A percentile compares a stretch with the other conserved stretches of the same genome.
Evolutionary conservation across 83 land plant species (phyloP).

Genomic region (Thuja plicata): DNA sequence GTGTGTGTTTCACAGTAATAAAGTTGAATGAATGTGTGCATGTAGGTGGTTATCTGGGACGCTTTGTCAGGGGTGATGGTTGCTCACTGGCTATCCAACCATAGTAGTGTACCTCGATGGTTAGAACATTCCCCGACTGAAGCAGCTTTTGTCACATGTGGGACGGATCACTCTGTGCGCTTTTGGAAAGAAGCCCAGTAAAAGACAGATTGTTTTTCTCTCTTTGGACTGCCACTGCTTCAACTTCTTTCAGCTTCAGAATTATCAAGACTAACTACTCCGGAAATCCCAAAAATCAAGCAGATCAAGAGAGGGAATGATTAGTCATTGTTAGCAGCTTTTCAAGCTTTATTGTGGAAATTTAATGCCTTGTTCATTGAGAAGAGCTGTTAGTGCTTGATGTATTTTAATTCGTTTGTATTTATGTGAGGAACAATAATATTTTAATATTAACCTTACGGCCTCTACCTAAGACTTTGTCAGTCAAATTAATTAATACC

Average conservation of each 20-base stretch:
- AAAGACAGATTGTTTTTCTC: not conserved
- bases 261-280: not conserved
- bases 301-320: not conserved
- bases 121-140: slow-evolving; percentile 81
- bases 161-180: slow-evolving; percentile 70
- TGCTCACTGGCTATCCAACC: slow-evolving; percentile 75
- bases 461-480: too few relatives aligned
- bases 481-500: too few relatives aligned
- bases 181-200: slow-evolving; percentile 66
- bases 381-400: not conserved
- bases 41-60: slow-evolving; percentile 91
- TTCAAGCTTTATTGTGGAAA: not conserved
- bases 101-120: slow-evolving; percentile 82
- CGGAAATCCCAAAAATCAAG: not conserved
- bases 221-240: not conserved
- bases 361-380: not conserved
- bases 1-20: not conserved
- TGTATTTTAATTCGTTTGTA: not conserved
- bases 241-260: not conserved
- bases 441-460: too few relatives aligned
- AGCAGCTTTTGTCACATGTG: slow-evolving; percentile 74
- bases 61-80: slow-evolving; percentile 71
- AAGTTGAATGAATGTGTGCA: not conserved
- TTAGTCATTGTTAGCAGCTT: not conserved
- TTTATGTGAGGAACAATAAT: not conserved